Percentiles rank a stretch among this genome's conserved stretches.
These are phyloP conservation scores for Saitozyma sp. DNA, from an alignment of 768 basidiomycete species.

Conservation along the genomic window DNA sequence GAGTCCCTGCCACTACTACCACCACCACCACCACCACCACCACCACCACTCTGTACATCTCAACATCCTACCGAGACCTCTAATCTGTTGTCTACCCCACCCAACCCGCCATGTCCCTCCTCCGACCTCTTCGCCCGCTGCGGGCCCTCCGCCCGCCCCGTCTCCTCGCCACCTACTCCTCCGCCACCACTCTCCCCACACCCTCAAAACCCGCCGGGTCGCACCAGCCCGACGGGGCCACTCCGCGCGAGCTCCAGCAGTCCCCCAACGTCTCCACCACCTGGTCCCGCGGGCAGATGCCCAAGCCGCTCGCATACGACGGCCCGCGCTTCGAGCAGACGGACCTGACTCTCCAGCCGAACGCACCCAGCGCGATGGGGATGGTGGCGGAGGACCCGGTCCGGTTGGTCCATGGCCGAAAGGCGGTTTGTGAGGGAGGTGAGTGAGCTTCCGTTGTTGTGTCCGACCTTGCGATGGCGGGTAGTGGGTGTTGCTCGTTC, in stretches of 20 bases:
- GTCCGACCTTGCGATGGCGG: not conserved
- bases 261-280: constrained; percentile 77
- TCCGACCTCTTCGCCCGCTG: not conserved
- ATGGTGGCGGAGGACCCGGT: constrained; percentile 84
- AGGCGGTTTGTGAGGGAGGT: constrained; percentile 95
- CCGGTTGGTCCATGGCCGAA: constrained; percentile 74
- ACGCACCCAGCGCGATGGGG: constrained; percentile 86
- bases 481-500: not conserved
- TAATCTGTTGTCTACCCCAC: not conserved
- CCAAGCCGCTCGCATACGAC: constrained; percentile 54
- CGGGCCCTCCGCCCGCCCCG: not conserved
- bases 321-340: constrained; percentile 93
- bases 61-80: not conserved
- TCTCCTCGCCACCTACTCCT: not conserved
- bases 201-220: constrained; percentile 23
- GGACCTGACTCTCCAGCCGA: constrained; percentile 79
- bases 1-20: no score
- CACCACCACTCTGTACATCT: not conserved
- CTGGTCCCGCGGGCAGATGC: constrained; percentile 81
- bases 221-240: constrained; percentile 28
- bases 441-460: constrained; percentile 45
- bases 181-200: constrained; percentile 20
- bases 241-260: constrained; percentile 57
- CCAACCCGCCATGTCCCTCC: constrained; percentile 6
- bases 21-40: not conserved